Conservation (phyloP, 1,139 yeast genomes). For the Debaryomycetaceae sp. region DNA sequence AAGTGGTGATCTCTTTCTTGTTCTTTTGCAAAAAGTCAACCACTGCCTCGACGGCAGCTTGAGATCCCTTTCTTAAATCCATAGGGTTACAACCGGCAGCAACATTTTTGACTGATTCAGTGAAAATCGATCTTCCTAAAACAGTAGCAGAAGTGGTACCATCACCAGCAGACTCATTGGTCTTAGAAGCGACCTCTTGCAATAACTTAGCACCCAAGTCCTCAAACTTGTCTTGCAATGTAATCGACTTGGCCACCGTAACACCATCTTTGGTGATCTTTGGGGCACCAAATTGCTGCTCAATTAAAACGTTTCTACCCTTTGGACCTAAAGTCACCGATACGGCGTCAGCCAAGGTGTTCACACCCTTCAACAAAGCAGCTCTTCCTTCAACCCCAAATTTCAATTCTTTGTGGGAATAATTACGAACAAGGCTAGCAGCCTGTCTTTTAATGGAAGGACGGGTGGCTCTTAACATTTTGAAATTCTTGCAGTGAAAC, state of each 20-base stretch:
- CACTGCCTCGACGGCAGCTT: conserved; percentile 97
- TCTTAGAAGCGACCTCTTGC: conserved; percentile 97
- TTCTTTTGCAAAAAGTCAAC: conserved; percentile 83
- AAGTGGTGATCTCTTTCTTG: conserved; percentile 95
- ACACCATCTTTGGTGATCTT: conserved; percentile 99
- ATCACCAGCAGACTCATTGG: conserved; percentile 98
- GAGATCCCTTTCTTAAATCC: conserved; percentile 98
- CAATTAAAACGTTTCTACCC: conserved; percentile 96
- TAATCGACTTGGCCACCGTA: conserved; percentile 89
- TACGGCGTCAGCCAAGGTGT: conserved; percentile 94
- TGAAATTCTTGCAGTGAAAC: conserved; percentile 1
- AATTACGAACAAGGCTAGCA: conserved; percentile 49
- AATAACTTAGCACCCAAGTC: conserved; percentile 94
- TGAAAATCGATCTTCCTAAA: conserved; percentile 93
- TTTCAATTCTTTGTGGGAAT: conserved; percentile 91
- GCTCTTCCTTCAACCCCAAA: conserved; percentile 99
- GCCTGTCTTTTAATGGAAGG: conserved; percentile 43
- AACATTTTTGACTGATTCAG: conserved; percentile 96
- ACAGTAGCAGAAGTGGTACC: conserved; percentile 99
- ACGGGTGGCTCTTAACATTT: conserved; percentile 58
- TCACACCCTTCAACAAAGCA: conserved; percentile 92
- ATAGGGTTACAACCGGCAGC: conserved; percentile 99
- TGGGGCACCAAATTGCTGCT: conserved; percentile 96
- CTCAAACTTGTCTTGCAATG: conserved; percentile 88
- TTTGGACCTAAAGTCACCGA: conserved; percentile 97